Base-by-base conservation (phyloP, 1,284 basidiomycete species). In the Psilocybe mexicana region DNA sequence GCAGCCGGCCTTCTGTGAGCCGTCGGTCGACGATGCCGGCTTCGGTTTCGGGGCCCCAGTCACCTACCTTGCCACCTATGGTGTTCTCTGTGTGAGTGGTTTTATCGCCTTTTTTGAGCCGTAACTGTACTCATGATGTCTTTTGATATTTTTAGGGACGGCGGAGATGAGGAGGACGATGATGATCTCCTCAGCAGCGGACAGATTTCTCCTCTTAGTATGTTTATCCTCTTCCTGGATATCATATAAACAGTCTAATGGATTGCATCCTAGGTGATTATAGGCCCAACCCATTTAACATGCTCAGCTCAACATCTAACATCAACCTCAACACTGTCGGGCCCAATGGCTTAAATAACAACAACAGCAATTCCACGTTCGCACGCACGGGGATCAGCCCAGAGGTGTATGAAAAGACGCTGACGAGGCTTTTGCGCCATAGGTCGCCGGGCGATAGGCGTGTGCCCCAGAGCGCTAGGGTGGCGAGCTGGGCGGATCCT, bases 171-270 rank as follows among this genome's bases (percentile, higher is more conserved):
- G 11, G 85, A 86, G 12, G 38, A 40, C 11, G 38, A 88, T 7
- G 88, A 87, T 11, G 85, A 86, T 24, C 69, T 83, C 14, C 70
- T 86, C 57, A 90, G 88, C 67, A 91, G 89, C 65, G 87, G 88
- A 1, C 88, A 89, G 67, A 82, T 78, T 6, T 91, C 88, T 24
- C 88, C 88, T 6, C 73, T 80, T 61, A 85, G 87, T 86, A 67
- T 62, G 81, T 78, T 7, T 58, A 24, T 48, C 46, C 4, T 52
- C 11, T 55, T 11, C 36, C 38, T 40, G 3, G 38, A 11, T n/a
- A 40, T 6, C 51, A 2, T 25, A 47, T 28, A 42, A 53, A 56
- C 26, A 45, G 42, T 44, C 33, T 77, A 75, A 78, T 40, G 38
- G 3, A 11, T 40, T 12, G 33, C 4, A 68, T 46, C 10, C 7